A percentile compares a stretch with the other conserved stretches of the same genome.
These are phyloP conservation scores for Entomortierella chlamydospora DNA, from an alignment of 192 early-diverging fungal species.

Conservation along the genomic window DNA sequence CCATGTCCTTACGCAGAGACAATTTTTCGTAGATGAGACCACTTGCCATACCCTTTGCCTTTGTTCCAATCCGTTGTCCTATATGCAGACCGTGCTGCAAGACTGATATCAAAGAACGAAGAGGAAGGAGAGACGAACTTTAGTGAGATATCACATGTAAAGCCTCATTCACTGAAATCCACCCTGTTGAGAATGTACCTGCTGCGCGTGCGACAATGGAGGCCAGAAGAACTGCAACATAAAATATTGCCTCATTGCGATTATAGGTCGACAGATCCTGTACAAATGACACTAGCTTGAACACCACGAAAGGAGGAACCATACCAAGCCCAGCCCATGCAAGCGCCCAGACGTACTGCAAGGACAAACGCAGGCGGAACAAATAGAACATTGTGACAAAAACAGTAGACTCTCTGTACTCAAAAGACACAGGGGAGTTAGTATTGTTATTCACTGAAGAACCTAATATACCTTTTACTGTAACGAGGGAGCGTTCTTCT, in stretches of 20 bases:
- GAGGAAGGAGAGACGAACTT: no score
- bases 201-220: constrained; percentile 38
- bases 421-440: background rate
- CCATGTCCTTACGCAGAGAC: constrained; percentile 52
- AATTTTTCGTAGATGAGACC: constrained; percentile 50
- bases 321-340: constrained; percentile 35
- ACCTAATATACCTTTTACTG: background rate
- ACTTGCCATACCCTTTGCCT: constrained; percentile 46
- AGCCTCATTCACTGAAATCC: background rate
- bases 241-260: constrained; percentile 50
- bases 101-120: constrained; percentile 11
- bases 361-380: constrained; percentile 25
- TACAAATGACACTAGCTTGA: constrained; percentile 29
- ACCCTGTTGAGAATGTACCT: constrained; percentile 1
- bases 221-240: constrained; percentile 27
- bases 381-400: constrained; percentile 45
- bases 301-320: constrained; percentile 47
- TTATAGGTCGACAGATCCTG: constrained; percentile 46
- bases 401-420: constrained; percentile 25
- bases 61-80: constrained; percentile 37
- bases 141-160: background rate
- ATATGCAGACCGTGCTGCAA: constrained; percentile 47
- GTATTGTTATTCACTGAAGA: background rate
- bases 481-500: no score
- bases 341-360: constrained; percentile 38